phyloP scores from a whole-genome alignment of 106 monocot species.

The Platanthera guangdongensis region DNA sequence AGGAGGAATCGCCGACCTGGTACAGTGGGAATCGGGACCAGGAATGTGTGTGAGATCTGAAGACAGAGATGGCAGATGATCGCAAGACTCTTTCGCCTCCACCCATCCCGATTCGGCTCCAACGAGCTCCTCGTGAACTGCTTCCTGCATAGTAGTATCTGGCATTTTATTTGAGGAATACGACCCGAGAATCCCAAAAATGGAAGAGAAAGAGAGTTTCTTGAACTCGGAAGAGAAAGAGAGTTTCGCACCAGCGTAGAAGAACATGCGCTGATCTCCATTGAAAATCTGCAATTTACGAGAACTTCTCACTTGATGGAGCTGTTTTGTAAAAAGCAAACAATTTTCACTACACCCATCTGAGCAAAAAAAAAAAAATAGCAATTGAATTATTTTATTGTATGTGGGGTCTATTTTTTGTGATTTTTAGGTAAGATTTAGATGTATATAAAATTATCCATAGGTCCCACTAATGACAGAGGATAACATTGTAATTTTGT shows the following conservation, averaged over 20 bases:
- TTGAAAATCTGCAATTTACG: not conserved
- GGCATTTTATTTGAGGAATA: not conserved
- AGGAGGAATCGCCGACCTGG: conserved; percentile 21
- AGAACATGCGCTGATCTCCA: not conserved
- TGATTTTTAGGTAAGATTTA: no score
- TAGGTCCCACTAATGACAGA: no score
- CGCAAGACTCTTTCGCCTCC: conserved; percentile 57
- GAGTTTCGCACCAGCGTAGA: not conserved
- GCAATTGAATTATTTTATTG: no score
- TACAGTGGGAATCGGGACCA: conserved; percentile 41
- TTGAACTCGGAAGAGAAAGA: not conserved
- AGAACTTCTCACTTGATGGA: not conserved
- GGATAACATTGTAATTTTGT: no score
- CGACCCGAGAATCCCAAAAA: not conserved
- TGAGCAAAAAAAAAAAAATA: no score
- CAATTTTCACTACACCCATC: no score
- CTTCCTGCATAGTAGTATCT: conserved; percentile 8
- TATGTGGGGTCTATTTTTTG: no score
- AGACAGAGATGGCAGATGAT: conserved; percentile 48
- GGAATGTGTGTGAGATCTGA: conserved; percentile 61
- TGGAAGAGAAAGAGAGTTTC: not conserved
- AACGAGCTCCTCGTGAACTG: conserved; percentile 17
- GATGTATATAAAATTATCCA: no score
- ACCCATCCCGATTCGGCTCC: conserved; percentile 77
- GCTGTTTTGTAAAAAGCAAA: not conserved